Base-by-base conservation (phyloP, 257 asterid genomes). In the Plantago elongata region DNA sequence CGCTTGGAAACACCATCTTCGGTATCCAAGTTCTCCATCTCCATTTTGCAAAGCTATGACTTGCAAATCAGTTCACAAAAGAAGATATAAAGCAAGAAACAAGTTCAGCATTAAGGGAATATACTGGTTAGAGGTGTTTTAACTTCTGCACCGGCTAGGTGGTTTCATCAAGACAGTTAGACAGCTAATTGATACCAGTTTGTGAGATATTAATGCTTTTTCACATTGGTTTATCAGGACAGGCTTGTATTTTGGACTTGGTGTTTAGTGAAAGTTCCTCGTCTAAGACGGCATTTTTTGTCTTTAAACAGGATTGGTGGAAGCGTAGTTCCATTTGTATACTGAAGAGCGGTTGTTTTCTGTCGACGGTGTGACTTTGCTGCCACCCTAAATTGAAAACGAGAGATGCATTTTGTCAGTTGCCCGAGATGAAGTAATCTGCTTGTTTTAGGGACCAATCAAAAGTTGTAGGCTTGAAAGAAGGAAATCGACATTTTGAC, bases 11-110 rank as follows among this genome's bases (percentile, higher is more conserved):
- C 38, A 34, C 17, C 51, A 64, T 69, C 65, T 50, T 49, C 65
- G 27, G 66, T 13, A 15, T 78, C 76, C 42, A 67, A 37, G 54
- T 46, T 60, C 77, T 72, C 86, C 82, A 79, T 81, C 50, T 71
- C 58, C 51, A 8, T 3, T 45, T 6, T 48, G 34, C 40, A 42
- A 47, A 66, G 50, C 60, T 17, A 44, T 9, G 51, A 61, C 3
- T 34, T 7, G 40, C 13, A 45, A 45, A 27, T 0, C 5, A 30
- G 15, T 12, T 60, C 13, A 3, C 6, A n/a, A 17, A 11, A 17
- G 13, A 2, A 15, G 13, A 10, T 14, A 30, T 45, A 34, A 3
- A 30, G 49, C 38, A 15, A 63, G 5, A 38, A 12, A 22, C 7
- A 51, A 12, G 18, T 14, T 29, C 14, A 49, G 17, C 13, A 40